A percentile compares a stretch with the other conserved stretches of the same genome.
phyloP scores from a whole-genome alignment of 345 rosid genomes.

The Moricandia arvensis region DNA sequence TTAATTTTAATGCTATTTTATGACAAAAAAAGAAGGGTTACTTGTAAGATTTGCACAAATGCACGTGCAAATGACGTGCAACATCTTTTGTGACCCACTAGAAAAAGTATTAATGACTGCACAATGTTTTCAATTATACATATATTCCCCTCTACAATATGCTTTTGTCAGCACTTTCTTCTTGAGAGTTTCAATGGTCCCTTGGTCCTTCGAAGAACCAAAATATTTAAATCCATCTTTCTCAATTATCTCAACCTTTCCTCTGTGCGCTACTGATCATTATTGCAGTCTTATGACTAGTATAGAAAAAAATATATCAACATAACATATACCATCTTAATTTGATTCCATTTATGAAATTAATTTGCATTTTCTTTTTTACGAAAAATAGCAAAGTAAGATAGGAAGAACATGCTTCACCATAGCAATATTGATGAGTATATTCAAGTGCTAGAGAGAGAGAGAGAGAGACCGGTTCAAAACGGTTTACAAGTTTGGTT shows the following conservation, averaged over 20 bases:
- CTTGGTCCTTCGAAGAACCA: conserved; percentile 24
- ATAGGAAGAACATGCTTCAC: conserved; percentile 8
- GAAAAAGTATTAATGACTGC: conserved; percentile 23
- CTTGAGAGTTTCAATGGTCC: conserved; percentile 18
- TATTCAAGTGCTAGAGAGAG: too few species aligned
- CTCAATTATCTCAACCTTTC: conserved; percentile 6
- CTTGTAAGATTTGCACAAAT: too few species aligned
- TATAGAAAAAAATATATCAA: not conserved
- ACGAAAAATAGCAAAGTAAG: not conserved
- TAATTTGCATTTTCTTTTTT: not conserved
- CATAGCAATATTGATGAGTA: not conserved
- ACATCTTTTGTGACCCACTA: conserved; percentile 24
- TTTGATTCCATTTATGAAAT: not conserved
- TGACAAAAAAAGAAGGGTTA: too few species aligned
- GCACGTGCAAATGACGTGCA: conserved; percentile 13
- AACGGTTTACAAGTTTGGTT: conserved; percentile 10
- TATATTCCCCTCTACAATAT: conserved; percentile 25
- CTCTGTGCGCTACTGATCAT: not conserved
- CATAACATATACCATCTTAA: not conserved
- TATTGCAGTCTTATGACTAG: not conserved
- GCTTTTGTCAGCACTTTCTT: conserved; percentile 26
- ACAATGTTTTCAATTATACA: conserved; percentile 20
- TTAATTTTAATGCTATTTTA: too few species aligned
- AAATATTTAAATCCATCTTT: conserved; percentile 18
- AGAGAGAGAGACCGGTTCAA: conserved; percentile 5